Evolutionary conservation across 2,329 filamentous ascomycete species (phyloP), one percentile per base, ranked within the genome.

Genomic region (Pyrenophora seminiperda): DNA sequence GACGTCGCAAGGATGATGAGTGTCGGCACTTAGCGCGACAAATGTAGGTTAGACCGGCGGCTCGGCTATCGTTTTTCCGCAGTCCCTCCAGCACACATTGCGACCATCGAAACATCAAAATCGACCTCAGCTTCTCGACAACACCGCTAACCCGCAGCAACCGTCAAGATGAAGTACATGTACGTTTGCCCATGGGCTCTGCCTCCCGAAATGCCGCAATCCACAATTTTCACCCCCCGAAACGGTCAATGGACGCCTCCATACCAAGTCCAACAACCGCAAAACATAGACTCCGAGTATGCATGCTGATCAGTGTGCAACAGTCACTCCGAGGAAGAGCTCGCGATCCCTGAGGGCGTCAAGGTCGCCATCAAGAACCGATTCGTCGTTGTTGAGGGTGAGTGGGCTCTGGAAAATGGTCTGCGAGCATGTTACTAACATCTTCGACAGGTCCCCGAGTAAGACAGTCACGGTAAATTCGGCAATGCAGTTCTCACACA

Each of bases 341-440:
- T 99, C 82, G 85, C 87, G 75, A 91, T 99, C 81, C 94, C 95
- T 75, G 91, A 97, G 80, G 90, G 92, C 63, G 94, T 99, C 87
- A 96, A 93, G 85, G 86, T 99, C 81, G 79, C 83, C 81, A 99
- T 99, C 85, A 96, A 96, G 85, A 94, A 93, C 75, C 87, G 94
- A 78, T 82, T 90, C 76, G 90, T 99, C 78, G 96, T 91, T 75
- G 94, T 99, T 77, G 93, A 96, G 84, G 94, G 94, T 77, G 91
- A 93, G 78, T 87, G 91, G 31, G 30, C 29, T 49, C 20, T 30
- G 24, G 41, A 40, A 19, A 22, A 17, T 44, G 4, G 10, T 34
- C 20, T 19, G 22, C 37, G 38, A 52, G 46, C 58, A 50, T 37
- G 40, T 54, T 34, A 58, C 61, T 65, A 34, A 66, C 47, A 54